Base-by-base conservation (phyloP, 768 basidiomycete species). In the Pholiota microspora region DNA sequence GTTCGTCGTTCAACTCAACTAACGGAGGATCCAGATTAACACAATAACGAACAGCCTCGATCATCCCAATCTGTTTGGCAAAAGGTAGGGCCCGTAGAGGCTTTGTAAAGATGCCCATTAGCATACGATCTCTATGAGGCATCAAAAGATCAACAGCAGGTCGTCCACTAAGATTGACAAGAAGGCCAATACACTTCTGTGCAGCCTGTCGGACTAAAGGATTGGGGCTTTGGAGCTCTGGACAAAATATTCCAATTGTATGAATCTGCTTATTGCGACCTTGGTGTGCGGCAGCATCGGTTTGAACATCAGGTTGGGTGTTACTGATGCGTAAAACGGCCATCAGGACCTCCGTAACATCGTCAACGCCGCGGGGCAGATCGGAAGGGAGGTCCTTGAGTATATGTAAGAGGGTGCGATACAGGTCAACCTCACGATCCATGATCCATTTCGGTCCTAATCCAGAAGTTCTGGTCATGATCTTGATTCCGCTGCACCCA, bases 31-130 rank as follows among this genome's bases (percentile, higher is more conserved):
- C 83, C 29, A 98, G 75, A 54, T 84, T 89, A 57, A 99, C 84
- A 67, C 93, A 92, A 68, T 94, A 99, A 8, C 95, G 89, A 56
- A 98, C 85, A 15, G 94, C 94, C 63, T 98, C 97, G 55, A 98
- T 94, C 82, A 98, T 94, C 27, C 95, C 97, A 54, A 98, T 97
- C 69, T 98, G 97, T 63, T 93, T 92, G 13, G 88, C 80, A 67
- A 98, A 95, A 1, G 94, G 94, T 23, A 99, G 79, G 0, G 97
- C 97, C 49, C 97, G 81, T 16, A 99, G 80, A 10, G 97, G 97
- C 66, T 98, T 98, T n/a, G 90, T 92, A 73, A 89, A 98, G 60
- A 99, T 94, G 2, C 88, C 83, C 15, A 84, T 82, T 34, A 98
- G 77, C 73, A 98, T 86, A 27, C 93, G 85, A 58, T 94, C 92